These are phyloP conservation scores for Cutaneotrichosporon daszewskae DNA, from an alignment of 1,284 basidiomycete genomes.

Conservation along the genomic window DNA sequence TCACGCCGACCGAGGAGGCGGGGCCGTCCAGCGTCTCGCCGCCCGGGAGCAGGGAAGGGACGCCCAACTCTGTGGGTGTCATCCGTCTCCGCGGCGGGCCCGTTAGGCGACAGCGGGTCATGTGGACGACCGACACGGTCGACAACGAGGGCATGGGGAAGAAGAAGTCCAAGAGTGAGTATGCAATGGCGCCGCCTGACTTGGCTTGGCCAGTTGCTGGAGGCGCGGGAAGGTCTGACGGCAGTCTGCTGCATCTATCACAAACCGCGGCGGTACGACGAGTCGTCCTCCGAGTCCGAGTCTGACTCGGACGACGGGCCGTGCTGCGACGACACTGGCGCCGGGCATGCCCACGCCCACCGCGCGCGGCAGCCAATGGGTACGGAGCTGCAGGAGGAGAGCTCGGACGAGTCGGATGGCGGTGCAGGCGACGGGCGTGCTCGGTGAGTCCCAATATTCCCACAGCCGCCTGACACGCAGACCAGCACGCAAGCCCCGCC, in stretches of 20 bases:
- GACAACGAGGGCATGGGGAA: constrained; percentile 51
- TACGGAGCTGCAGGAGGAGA: too few species aligned
- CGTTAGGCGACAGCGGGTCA: constrained; percentile 34
- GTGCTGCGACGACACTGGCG: too few species aligned
- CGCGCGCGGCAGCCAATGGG: too few species aligned
- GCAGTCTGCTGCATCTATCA: constrained; percentile 53
- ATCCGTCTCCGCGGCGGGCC: constrained; percentile 44
- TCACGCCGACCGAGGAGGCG: constrained; percentile 15
- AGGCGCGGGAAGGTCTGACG: too few species aligned
- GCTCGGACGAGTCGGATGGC: constrained; percentile 15
- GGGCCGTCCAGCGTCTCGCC: constrained; percentile 8
- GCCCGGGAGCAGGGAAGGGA: constrained; percentile 6
- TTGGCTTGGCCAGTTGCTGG: neutral
- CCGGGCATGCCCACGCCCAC: too few species aligned
- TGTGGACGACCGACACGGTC: constrained; percentile 48
- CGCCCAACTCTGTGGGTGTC: constrained; percentile 25
- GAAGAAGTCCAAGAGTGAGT: constrained; percentile 52
- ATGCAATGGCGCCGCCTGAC: too few species aligned
- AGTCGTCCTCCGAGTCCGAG: constrained; percentile 48
- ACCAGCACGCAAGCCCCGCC: constrained; percentile 6
- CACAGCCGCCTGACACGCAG: neutral
- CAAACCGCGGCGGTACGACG: constrained; percentile 48
- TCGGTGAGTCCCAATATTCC: constrained; percentile 1
- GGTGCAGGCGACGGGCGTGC: constrained; percentile 16
- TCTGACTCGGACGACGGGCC: constrained; percentile 32